These are phyloP conservation scores for Rhizopogon vulgaris DNA, from an alignment of 768 basidiomycete species.

Conservation along the genomic window DNA sequence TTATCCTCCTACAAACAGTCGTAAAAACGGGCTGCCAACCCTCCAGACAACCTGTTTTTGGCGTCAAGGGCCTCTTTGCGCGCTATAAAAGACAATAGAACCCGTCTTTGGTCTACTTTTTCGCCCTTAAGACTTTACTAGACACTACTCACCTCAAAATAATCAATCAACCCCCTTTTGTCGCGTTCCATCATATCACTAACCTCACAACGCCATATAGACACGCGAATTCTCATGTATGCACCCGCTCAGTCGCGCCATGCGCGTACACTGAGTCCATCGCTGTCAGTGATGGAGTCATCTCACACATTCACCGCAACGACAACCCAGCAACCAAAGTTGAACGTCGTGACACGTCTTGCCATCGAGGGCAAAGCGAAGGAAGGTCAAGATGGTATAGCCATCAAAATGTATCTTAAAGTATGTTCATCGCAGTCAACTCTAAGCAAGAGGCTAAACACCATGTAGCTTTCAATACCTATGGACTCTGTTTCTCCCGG, in stretches of 20 bases:
- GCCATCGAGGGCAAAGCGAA: constrained; percentile 71
- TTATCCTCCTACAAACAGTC: constrained; percentile 1
- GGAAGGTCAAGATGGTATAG: constrained; percentile 56
- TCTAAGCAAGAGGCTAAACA: background rate
- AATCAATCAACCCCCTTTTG: background rate
- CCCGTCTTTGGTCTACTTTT: constrained; percentile 2
- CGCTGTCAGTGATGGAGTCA: constrained; percentile 28
- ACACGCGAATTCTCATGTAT: constrained; percentile 6
- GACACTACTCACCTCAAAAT: background rate
- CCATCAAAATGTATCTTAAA: constrained; percentile 74
- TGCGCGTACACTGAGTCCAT: constrained; percentile 25
- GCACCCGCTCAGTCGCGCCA: constrained; percentile 20
- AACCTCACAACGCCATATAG: background rate
- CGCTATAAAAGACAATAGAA: constrained; percentile 2
- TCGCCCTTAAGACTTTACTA: background rate
- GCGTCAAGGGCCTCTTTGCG: background rate
- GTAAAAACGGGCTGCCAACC: background rate
- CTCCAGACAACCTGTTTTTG: background rate
- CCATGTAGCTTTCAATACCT: constrained; percentile 56
- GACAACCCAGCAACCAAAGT: constrained; percentile 38
- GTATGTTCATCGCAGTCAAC: constrained; percentile 29
- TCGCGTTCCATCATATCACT: background rate
- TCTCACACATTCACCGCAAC: constrained; percentile 37
- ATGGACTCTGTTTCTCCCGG: constrained; percentile 61
- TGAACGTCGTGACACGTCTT: constrained; percentile 69